Percentiles rank a stretch among this genome's conserved stretches.
phyloP scores from a whole-genome alignment of 2,329 filamentous ascomycete species.

The Kalmusia sp. region DNA sequence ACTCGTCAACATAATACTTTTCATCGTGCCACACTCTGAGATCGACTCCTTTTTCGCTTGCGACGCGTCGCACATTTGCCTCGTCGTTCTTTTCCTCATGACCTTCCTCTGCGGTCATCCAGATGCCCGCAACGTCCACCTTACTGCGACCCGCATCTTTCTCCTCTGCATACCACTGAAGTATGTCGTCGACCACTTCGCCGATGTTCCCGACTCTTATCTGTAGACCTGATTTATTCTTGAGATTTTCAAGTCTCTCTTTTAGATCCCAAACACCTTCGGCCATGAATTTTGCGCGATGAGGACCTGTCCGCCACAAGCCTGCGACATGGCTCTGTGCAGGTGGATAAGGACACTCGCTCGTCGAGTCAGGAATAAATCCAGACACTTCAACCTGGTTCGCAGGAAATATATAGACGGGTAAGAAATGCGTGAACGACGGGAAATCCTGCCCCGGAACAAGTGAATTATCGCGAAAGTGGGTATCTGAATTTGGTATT shows the following conservation, averaged over 20 bases:
- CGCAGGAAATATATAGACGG: constrained; percentile 70
- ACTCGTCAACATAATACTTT: constrained; percentile 84
- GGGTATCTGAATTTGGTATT: constrained; percentile 16
- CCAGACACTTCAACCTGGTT: constrained; percentile 78
- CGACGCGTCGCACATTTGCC: constrained; percentile 59
- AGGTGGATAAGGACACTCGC: constrained; percentile 67
- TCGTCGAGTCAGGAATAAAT: constrained; percentile 62
- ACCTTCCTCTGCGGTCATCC: constrained; percentile 76
- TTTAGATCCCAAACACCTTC: constrained; percentile 79
- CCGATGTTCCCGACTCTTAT: constrained; percentile 68
- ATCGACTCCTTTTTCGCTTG: constrained; percentile 60
- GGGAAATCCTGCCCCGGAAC: constrained; percentile 28
- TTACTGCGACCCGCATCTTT: constrained; percentile 22
- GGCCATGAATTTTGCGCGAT: constrained; percentile 74
- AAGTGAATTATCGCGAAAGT: constrained; percentile 48
- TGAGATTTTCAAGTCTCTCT: constrained; percentile 62
- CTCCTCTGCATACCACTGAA: constrained; percentile 53
- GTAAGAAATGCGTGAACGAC: constrained; percentile 65
- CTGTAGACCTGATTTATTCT: constrained; percentile 63
- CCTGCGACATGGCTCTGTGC: constrained; percentile 69
- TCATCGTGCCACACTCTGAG: constrained; percentile 76
- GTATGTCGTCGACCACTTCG: constrained; percentile 66
- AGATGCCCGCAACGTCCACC: constrained; percentile 67
- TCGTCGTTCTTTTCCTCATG: constrained; percentile 74
- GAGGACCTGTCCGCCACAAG: constrained; percentile 77